Percentiles rank a stretch among this genome's conserved stretches.
phyloP scores from a whole-genome alignment of 2,329 filamentous ascomycete species.

The Monosporascus sp. region DNA sequence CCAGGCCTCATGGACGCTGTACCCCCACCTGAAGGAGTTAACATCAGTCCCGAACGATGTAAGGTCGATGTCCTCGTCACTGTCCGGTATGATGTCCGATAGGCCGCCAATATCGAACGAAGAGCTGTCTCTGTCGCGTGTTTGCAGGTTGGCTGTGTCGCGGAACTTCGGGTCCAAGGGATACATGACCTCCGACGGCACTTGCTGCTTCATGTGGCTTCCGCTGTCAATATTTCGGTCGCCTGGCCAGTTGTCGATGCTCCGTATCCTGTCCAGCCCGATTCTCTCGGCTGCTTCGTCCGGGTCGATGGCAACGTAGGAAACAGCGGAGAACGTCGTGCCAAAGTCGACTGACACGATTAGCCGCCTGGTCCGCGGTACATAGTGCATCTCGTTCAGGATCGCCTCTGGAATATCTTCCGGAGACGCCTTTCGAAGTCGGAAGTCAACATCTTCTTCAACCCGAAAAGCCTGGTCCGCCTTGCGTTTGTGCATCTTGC shows the following conservation, averaged over 20 bases:
- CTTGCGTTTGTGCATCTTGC: too few relatives aligned
- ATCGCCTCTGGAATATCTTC: too few relatives aligned
- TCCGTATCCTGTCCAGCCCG: constrained; percentile 2
- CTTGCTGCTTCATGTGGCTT: constrained; percentile 9
- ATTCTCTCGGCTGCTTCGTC: neutral
- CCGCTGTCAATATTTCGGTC: constrained; percentile 1
- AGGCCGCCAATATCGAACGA: too few relatives aligned
- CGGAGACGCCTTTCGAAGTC: too few relatives aligned
- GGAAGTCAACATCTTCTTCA: too few relatives aligned
- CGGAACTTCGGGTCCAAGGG: constrained; percentile 7
- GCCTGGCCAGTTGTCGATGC: constrained; percentile 9
- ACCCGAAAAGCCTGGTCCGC: too few relatives aligned
- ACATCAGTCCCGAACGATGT: constrained; percentile 1
- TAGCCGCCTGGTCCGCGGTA: constrained; percentile 1
- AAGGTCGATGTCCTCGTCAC: neutral
- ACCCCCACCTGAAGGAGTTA: constrained; percentile 9
- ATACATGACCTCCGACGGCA: constrained; percentile 12
- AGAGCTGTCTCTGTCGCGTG: too few relatives aligned
- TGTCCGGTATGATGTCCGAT: constrained; percentile 1
- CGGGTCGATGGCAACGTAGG: constrained; percentile 4
- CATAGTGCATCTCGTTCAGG: too few relatives aligned
- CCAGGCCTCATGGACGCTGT: constrained; percentile 9
- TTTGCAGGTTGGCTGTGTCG: constrained; percentile 2
- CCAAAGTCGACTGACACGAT: constrained; percentile 13
- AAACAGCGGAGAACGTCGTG: constrained; percentile 12